Evolutionary conservation across 2,329 filamentous ascomycete species (phyloP).

Genomic region (Lecanoromycetidae sp.): DNA sequence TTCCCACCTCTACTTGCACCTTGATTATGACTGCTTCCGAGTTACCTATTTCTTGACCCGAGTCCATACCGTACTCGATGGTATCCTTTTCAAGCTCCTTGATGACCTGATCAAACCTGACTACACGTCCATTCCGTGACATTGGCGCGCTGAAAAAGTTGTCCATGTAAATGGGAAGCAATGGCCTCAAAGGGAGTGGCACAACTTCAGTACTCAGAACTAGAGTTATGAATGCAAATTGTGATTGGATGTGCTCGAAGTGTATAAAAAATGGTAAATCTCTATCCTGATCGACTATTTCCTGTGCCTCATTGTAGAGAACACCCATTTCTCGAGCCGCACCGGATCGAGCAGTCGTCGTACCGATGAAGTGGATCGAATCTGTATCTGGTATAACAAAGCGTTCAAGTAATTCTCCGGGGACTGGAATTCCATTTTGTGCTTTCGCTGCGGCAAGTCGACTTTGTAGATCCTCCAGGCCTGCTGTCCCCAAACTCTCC

Average conservation of each 20-base stretch:
- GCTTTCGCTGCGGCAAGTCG: constrained; percentile 72
- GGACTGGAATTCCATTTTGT: constrained; percentile 80
- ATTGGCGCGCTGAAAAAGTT: constrained; percentile 95
- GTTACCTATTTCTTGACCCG: constrained; percentile 58
- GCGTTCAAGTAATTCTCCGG: constrained; percentile 62
- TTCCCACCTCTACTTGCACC: constrained; percentile 77
- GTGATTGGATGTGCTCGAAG: constrained; percentile 87
- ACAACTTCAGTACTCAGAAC: constrained; percentile 67
- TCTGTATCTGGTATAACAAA: constrained; percentile 76
- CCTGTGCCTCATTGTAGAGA: constrained; percentile 58
- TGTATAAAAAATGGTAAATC: constrained; percentile 78
- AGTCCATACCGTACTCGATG: constrained; percentile 65
- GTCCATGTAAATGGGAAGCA: constrained; percentile 72
- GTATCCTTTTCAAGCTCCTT: constrained; percentile 86
- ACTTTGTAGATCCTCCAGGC: constrained; percentile 60
- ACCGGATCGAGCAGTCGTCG: constrained; percentile 71
- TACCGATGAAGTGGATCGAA: constrained; percentile 90
- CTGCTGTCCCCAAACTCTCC: constrained; percentile 66
- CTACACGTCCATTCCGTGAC: constrained; percentile 56
- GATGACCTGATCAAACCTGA: constrained; percentile 87
- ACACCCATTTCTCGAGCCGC: constrained; percentile 59
- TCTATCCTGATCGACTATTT: constrained; percentile 58
- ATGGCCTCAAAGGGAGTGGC: constrained; percentile 69
- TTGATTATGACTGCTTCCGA: constrained; percentile 69
- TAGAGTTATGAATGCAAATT: constrained; percentile 76